phyloP scores from a whole-genome alignment of 352 stramenopile genomes.

The Thalassiosira mediterranea region DNA sequence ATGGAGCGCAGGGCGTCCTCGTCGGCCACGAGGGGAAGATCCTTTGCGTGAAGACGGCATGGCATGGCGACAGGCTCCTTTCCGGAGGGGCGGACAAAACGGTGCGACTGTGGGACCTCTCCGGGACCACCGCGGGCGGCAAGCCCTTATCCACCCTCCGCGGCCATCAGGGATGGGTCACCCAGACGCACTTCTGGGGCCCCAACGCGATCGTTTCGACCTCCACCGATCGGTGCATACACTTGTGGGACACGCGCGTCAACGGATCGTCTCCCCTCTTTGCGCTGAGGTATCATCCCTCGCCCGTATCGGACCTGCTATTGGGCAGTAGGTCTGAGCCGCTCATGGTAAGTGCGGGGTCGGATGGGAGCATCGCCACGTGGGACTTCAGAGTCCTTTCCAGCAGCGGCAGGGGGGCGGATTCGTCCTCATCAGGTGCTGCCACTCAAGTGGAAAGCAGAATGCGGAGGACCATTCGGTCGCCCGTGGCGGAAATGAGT shows the following conservation, averaged over 20 bases:
- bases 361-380: slow-evolving; percentile 76
- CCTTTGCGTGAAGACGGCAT: slow-evolving; percentile 80
- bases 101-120: slow-evolving; percentile 79
- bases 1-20: slow-evolving; percentile 68
- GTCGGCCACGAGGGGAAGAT: slow-evolving; percentile 76
- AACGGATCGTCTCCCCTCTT: slow-evolving; percentile 72
- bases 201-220: slow-evolving; percentile 81
- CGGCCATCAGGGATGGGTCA: slow-evolving; percentile 82
- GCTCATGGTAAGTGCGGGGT: slow-evolving; percentile 74
- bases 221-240: slow-evolving; percentile 79
- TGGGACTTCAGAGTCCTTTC: slow-evolving; percentile 82
- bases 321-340: slow-evolving; percentile 77
- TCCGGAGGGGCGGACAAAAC: slow-evolving; percentile 79
- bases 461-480: slow-evolving; percentile 54
- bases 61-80: slow-evolving; percentile 81
- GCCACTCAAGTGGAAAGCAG: neutral
- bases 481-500: slow-evolving; percentile 55
- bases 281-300: slow-evolving; percentile 73
- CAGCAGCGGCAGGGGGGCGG: neutral
- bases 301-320: slow-evolving; percentile 79
- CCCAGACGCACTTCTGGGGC: slow-evolving; percentile 79
- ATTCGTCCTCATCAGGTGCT: slow-evolving; percentile 10
- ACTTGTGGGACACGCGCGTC: slow-evolving; percentile 79
- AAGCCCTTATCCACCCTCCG: slow-evolving; percentile 69
- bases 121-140: slow-evolving; percentile 27